A percentile compares a stretch with the other conserved stretches of the same genome.
Evolutionary conservation across 108 stramenopile species (phyloP).

Genomic region (Nitzschia sp.): DNA sequence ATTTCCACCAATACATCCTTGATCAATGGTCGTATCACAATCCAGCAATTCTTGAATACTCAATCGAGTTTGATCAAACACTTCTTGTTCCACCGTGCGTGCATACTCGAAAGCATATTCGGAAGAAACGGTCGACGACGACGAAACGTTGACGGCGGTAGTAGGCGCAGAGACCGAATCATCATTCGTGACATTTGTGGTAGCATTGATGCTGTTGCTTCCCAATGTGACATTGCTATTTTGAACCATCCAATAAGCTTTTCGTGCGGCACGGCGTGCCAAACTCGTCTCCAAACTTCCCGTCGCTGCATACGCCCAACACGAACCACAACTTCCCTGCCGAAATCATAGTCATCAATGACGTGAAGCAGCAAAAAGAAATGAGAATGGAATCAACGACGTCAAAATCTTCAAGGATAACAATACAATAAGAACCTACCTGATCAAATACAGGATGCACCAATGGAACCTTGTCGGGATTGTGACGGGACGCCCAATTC

Average conservation of each 20-base stretch:
- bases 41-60: conserved; percentile 92
- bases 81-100: conserved; percentile 42
- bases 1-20: conserved; percentile 94
- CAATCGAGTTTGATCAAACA: conserved; percentile 53
- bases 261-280: conserved; percentile 56
- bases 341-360: neutral
- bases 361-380: neutral
- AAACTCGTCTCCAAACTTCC: conserved; percentile 90
- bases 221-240: neutral
- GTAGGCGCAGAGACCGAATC: neutral
- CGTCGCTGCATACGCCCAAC: conserved; percentile 98
- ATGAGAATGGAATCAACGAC: neutral
- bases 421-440: conserved; percentile 27
- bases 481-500: conserved; percentile 74
- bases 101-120: conserved; percentile 29
- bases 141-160: neutral
- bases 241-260: neutral
- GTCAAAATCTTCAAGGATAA: neutral
- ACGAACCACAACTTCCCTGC: conserved; percentile 88
- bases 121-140: neutral
- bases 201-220: neutral
- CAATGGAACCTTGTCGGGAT: conserved; percentile 79
- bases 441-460: conserved; percentile 73
- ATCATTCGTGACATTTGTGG: neutral
- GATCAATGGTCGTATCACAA: conserved; percentile 81